Conservation (phyloP, 768 basidiomycete genomes). For the Amanita thiersii region DNA sequence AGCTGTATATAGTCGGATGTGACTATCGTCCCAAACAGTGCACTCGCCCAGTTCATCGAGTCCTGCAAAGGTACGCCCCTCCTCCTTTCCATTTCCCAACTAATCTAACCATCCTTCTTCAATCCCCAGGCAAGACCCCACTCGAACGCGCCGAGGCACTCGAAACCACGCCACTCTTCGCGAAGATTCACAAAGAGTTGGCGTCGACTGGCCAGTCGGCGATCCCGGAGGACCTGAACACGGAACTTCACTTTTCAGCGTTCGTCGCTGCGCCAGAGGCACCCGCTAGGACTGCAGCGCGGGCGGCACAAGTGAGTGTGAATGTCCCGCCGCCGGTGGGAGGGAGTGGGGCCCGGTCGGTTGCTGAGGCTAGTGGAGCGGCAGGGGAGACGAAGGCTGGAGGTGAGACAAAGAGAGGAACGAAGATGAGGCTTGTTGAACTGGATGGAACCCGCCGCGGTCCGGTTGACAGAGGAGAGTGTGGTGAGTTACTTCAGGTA, state of each 20-base stretch:
- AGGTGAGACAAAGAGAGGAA: background rate
- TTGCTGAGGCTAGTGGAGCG: too few relatives aligned
- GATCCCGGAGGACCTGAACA: conserved; percentile 55
- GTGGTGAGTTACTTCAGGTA: conserved; percentile 51
- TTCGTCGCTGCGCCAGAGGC: conserved; percentile 65
- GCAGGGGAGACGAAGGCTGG: background rate
- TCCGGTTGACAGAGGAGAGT: conserved; percentile 73
- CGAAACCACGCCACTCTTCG: conserved; percentile 69
- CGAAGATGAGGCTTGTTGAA: conserved; percentile 58
- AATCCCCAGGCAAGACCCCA: conserved; percentile 49
- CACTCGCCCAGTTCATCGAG: conserved; percentile 60
- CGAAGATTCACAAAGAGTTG: conserved; percentile 64
- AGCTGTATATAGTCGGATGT: conserved; percentile 41
- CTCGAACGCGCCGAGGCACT: conserved; percentile 69
- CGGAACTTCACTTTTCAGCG: conserved; percentile 80
- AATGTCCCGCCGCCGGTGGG: background rate
- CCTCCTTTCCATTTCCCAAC: background rate
- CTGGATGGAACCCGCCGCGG: conserved; percentile 74
- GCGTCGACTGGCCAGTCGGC: conserved; percentile 64
- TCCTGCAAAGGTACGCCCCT: conserved; percentile 43
- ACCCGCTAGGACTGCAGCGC: background rate
- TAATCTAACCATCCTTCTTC: background rate
- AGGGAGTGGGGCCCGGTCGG: too few relatives aligned
- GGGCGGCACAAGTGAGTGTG: background rate
- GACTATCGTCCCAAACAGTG: conserved; percentile 43